Evolutionary conservation across 768 basidiomycete genomes (phyloP).

Genomic region (Pleurotus salmoneostramineus): DNA sequence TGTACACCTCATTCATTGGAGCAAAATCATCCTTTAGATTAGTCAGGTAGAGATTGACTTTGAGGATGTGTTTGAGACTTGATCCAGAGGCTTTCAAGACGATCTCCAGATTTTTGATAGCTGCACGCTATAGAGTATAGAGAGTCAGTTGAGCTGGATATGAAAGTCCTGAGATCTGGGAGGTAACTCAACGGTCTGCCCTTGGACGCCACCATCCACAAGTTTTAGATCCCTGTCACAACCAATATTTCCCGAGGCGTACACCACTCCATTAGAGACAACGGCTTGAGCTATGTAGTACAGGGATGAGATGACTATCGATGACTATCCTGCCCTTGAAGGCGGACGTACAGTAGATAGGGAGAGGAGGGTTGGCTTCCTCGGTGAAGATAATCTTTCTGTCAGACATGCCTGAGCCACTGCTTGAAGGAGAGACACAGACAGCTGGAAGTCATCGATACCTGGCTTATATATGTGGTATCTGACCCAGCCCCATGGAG

Average conservation of each 20-base stretch:
- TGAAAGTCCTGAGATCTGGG: neutral
- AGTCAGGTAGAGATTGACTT: constrained; percentile 37
- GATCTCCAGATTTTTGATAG: constrained; percentile 33
- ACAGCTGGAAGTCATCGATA: too few relatives aligned
- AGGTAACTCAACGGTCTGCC: constrained; percentile 25
- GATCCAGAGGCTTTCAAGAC: constrained; percentile 39
- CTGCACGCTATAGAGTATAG: constrained; percentile 33
- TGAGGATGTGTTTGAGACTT: constrained; percentile 35
- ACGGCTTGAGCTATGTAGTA: constrained; percentile 32
- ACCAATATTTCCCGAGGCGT: constrained; percentile 36
- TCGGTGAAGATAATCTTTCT: constrained; percentile 23
- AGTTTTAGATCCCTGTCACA: constrained; percentile 27
- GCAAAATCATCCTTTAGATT: constrained; percentile 32
- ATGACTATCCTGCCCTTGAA: neutral
- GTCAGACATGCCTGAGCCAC: constrained; percentile 1
- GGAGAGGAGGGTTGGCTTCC: constrained; percentile 29
- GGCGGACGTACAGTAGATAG: constrained; percentile 29
- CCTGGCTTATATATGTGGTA: too few relatives aligned
- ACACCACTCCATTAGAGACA: constrained; percentile 29
- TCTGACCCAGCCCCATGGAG: too few relatives aligned
- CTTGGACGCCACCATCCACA: constrained; percentile 29
- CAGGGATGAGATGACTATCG: neutral
- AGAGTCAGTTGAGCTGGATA: neutral
- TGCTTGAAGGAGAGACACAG: neutral
- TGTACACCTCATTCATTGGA: constrained; percentile 36